Conservation (phyloP, 2,329 filamentous ascomycete genomes). For the Neodidymelliopsis sp. region DNA sequence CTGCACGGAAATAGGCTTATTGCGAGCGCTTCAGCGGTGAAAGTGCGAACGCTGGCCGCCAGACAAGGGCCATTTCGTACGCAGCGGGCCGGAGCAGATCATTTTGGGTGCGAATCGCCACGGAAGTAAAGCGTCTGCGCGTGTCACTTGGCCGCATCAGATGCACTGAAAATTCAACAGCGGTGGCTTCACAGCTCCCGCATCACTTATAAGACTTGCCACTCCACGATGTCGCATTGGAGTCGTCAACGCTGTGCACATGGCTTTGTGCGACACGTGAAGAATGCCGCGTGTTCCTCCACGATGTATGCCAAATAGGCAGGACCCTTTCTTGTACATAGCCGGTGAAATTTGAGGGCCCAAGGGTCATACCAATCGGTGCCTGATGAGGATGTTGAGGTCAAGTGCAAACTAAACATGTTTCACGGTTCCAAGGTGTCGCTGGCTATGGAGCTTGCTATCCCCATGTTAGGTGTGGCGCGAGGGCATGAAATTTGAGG, state of each 20-base stretch:
- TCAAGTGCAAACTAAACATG: conserved; percentile 14
- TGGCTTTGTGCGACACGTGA: conserved; percentile 9
- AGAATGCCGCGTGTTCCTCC: conserved; percentile 15
- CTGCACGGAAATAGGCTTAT: conserved; percentile 22
- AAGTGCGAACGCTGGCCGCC: conserved; percentile 25
- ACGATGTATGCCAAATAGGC: conserved; percentile 8
- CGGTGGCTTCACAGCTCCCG: conserved; percentile 6
- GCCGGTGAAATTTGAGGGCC: conserved; percentile 13
- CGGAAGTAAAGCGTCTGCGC: conserved; percentile 12
- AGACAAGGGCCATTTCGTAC: conserved; percentile 26
- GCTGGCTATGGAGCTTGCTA: conserved; percentile 6
- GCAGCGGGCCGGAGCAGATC: conserved; percentile 38
- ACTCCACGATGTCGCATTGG: neutral
- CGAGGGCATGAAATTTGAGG: conserved; percentile 15
- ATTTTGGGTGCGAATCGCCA: conserved; percentile 26
- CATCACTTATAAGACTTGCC: neutral
- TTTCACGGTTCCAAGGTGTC: conserved; percentile 3
- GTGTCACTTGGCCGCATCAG: conserved; percentile 18
- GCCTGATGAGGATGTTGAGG: conserved; percentile 6
- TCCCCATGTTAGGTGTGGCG: conserved; percentile 1
- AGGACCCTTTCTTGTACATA: neutral
- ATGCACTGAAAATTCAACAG: conserved; percentile 7
- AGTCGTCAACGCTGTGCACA: conserved; percentile 1
- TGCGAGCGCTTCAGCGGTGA: conserved; percentile 38
- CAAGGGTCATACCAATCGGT: conserved; percentile 13